These are phyloP conservation scores for Limonomyces culmigenus DNA, from an alignment of 1,284 basidiomycete species.

Conservation along the genomic window DNA sequence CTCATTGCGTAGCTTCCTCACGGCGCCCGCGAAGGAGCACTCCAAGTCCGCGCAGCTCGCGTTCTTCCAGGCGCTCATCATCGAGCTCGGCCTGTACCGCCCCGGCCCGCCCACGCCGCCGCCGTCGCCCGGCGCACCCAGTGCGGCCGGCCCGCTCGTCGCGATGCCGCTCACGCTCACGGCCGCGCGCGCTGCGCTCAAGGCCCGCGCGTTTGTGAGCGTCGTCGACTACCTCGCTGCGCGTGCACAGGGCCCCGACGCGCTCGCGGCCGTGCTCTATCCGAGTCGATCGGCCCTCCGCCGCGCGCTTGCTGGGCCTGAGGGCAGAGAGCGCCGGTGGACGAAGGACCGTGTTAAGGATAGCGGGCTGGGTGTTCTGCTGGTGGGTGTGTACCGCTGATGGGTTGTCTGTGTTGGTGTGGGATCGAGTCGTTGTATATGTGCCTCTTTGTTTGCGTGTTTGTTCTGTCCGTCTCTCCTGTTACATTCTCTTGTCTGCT, in stretches of 20 bases:
- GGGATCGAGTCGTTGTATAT: no score
- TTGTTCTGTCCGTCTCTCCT: no score
- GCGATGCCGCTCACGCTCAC: conserved; percentile 37
- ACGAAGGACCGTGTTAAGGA: no score
- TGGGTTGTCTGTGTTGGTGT: no score
- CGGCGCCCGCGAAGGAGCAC: no score
- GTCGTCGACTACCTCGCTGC: conserved; percentile 55
- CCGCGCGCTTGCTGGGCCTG: no score
- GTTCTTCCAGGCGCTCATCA: conserved; percentile 23
- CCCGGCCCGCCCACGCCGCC: conserved; percentile 33
- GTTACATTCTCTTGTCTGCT: no score
- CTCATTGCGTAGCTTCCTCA: no score
- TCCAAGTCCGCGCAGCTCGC: conserved; percentile 16
- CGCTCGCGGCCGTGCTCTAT: conserved; percentile 43
- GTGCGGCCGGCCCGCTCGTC: conserved; percentile 9
- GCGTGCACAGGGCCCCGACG: conserved; percentile 40
- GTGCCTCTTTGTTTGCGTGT: no score
- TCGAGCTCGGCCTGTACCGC: conserved; percentile 21
- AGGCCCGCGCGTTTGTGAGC: conserved; percentile 48
- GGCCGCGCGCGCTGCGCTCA: conserved; percentile 44
- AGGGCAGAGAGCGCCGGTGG: no score
- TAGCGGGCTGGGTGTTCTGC: no score
- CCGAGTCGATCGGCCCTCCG: conserved; percentile 40
- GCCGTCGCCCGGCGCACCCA: conserved; percentile 13
- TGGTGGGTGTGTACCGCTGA: no score